Evolutionary conservation across 768 basidiomycete genomes (phyloP).

Genomic region (Postia placenta): DNA sequence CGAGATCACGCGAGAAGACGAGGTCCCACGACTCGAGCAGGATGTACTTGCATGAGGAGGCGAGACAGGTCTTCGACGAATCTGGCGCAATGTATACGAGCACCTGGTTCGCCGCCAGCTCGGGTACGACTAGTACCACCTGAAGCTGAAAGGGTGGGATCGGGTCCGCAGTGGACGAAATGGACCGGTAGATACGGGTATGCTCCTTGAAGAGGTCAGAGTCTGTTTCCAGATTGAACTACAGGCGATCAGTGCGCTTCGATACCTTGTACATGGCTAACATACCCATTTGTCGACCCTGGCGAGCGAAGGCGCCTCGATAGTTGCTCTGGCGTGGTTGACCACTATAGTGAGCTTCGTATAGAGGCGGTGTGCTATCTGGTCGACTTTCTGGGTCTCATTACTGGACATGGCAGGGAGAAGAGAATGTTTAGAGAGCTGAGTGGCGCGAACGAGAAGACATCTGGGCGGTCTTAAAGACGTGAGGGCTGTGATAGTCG

Average conservation of each 20-base stretch:
- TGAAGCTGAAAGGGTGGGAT: slow-evolving; percentile 58
- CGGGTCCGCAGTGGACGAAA: slow-evolving; percentile 44
- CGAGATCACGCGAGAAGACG: slow-evolving; percentile 29
- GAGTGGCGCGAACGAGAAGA: slow-evolving; percentile 15
- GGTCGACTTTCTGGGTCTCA: slow-evolving; percentile 68
- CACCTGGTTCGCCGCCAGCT: slow-evolving; percentile 61
- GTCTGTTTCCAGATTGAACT: slow-evolving; percentile 85
- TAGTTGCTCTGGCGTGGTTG: slow-evolving; percentile 64
- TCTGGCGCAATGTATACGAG: slow-evolving; percentile 61
- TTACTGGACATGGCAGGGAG: slow-evolving; percentile 42
- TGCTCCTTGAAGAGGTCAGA: slow-evolving; percentile 60
- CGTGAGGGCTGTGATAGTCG: slow-evolving; percentile 14
- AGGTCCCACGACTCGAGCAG: slow-evolving; percentile 71
- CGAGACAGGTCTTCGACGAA: slow-evolving; percentile 55
- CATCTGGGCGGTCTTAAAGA: slow-evolving; percentile 18
- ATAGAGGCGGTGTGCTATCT: slow-evolving; percentile 81
- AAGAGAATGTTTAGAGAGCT: slow-evolving; percentile 12
- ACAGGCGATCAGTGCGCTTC: slow-evolving; percentile 4
- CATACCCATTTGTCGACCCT: slow-evolving; percentile 79
- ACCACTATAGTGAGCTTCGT: slow-evolving; percentile 76
- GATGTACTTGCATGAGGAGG: slow-evolving; percentile 63
- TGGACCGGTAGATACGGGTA: slow-evolving; percentile 52
- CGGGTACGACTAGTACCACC: slow-evolving; percentile 66
- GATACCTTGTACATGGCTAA: neutral
- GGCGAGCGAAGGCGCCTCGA: slow-evolving; percentile 33